phyloP scores from a whole-genome alignment of 2,329 filamentous ascomycete species.

The Raffaelea arxii region DNA sequence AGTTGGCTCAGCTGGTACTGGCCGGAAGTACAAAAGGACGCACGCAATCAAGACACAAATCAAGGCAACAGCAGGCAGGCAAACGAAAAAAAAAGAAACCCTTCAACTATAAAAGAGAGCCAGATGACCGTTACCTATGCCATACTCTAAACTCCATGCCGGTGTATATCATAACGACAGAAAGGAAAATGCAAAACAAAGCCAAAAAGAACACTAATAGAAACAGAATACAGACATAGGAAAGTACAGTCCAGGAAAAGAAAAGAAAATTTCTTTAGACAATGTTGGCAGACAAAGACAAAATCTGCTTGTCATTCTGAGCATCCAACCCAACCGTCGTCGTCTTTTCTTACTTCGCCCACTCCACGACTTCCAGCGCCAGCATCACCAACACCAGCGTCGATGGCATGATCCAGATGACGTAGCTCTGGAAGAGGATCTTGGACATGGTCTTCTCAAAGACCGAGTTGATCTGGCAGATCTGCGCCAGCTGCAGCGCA shows the following conservation, averaged over 20 bases:
- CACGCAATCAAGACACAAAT: too few species aligned
- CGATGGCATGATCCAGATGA: constrained; percentile 92
- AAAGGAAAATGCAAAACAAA: background rate
- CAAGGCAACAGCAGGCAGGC: too few species aligned
- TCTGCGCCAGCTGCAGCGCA: constrained; percentile 90
- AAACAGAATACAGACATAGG: background rate
- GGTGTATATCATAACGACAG: background rate
- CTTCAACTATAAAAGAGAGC: too few species aligned
- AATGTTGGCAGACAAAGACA: too few species aligned
- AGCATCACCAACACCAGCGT: constrained; percentile 85
- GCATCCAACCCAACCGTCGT: too few species aligned
- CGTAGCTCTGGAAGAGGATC: constrained; percentile 91
- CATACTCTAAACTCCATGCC: background rate
- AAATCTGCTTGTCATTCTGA: too few species aligned
- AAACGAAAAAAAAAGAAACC: background rate
- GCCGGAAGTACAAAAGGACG: too few species aligned
- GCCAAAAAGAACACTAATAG: background rate
- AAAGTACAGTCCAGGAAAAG: constrained; percentile 4
- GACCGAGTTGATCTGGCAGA: constrained; percentile 95
- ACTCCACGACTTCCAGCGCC: constrained; percentile 86
- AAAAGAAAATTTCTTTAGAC: background rate
- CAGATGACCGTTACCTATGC: too few species aligned
- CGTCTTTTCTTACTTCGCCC: constrained; percentile 57
- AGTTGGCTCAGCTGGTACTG: too few species aligned
- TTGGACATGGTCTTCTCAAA: constrained; percentile 92